These are phyloP conservation scores for Stylonectria norvegica DNA, from an alignment of 2,329 filamentous ascomycete species.

Conservation along the genomic window DNA sequence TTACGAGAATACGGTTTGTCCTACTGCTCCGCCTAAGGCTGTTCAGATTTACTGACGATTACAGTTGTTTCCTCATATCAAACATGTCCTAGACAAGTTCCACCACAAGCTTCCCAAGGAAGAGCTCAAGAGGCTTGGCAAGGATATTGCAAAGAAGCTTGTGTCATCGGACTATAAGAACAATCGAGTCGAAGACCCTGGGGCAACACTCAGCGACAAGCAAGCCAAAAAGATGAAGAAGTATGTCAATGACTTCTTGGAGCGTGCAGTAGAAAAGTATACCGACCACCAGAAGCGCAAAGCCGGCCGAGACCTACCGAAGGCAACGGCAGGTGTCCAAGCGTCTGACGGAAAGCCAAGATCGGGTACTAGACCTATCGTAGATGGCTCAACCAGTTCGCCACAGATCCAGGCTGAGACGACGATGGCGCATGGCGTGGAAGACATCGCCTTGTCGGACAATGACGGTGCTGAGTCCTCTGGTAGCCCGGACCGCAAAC, in stretches of 20 bases:
- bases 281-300: constrained; percentile 64
- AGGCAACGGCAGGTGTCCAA: constrained; percentile 17
- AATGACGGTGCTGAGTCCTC: constrained; percentile 45
- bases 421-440: constrained; percentile 28
- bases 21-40: not conserved
- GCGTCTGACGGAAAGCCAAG: constrained; percentile 7
- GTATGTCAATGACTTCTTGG: constrained; percentile 80
- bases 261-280: constrained; percentile 79
- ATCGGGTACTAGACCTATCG: constrained; percentile 5
- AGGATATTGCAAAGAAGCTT: constrained; percentile 78
- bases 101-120: constrained; percentile 83
- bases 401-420: constrained; percentile 11
- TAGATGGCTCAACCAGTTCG: constrained; percentile 21
- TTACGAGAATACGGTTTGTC: constrained; percentile 85
- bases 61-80: constrained; percentile 80
- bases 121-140: constrained; percentile 59
- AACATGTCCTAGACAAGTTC: constrained; percentile 82
- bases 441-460: constrained; percentile 40
- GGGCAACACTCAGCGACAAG: constrained; percentile 64
- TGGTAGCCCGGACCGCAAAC: constrained; percentile 55
- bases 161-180: constrained; percentile 91
- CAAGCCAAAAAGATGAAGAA: constrained; percentile 79
- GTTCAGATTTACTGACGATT: constrained; percentile 9
- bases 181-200: constrained; percentile 78
- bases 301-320: constrained; percentile 37